A percentile compares a stretch with the other conserved stretches of the same genome.
Conservation (phyloP, 2,329 filamentous ascomycete genomes). For the Plenodomus biglobosus region DNA sequence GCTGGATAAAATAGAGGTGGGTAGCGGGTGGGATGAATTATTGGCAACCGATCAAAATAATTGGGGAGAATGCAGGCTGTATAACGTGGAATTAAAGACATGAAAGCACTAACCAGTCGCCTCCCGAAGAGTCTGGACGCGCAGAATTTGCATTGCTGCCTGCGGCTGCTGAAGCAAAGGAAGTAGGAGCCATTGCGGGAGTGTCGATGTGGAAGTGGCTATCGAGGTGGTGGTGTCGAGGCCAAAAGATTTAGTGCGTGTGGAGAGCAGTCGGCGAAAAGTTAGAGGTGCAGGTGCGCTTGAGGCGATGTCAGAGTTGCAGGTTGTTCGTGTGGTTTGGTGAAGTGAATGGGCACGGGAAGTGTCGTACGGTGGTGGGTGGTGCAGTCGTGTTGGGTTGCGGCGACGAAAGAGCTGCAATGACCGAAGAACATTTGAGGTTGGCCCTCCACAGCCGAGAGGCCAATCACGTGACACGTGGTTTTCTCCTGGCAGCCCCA, state of each 20-base stretch:
- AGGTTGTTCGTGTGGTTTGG: constrained; percentile 19
- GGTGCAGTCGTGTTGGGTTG: constrained; percentile 16
- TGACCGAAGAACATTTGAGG: constrained; percentile 17
- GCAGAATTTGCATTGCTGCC: constrained; percentile 46
- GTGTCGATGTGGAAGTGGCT: not conserved
- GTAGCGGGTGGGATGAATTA: constrained; percentile 15
- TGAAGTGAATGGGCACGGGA: constrained; percentile 11
- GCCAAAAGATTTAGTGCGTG: constrained; percentile 25
- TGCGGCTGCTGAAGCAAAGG: constrained; percentile 55
- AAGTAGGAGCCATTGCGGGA: constrained; percentile 49
- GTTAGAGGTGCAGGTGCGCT: constrained; percentile 25
- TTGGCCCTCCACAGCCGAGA: constrained; percentile 17
- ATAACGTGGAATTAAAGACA: constrained; percentile 5
- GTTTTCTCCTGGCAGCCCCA: not conserved
- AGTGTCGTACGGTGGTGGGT: constrained; percentile 10
- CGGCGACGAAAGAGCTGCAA: constrained; percentile 18
- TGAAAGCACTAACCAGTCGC: constrained; percentile 49
- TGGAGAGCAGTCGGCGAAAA: constrained; percentile 27
- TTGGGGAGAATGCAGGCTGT: constrained; percentile 5
- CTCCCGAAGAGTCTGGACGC: constrained; percentile 46
- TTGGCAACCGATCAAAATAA: constrained; percentile 4
- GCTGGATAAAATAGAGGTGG: constrained; percentile 5
- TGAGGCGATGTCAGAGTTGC: constrained; percentile 22
- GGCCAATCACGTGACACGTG: constrained; percentile 10
- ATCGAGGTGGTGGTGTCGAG: constrained; percentile 23